Percentiles rank a stretch among this genome's conserved stretches.
phyloP scores from a whole-genome alignment of 768 basidiomycete genomes.

The Scleroderma bovista region DNA sequence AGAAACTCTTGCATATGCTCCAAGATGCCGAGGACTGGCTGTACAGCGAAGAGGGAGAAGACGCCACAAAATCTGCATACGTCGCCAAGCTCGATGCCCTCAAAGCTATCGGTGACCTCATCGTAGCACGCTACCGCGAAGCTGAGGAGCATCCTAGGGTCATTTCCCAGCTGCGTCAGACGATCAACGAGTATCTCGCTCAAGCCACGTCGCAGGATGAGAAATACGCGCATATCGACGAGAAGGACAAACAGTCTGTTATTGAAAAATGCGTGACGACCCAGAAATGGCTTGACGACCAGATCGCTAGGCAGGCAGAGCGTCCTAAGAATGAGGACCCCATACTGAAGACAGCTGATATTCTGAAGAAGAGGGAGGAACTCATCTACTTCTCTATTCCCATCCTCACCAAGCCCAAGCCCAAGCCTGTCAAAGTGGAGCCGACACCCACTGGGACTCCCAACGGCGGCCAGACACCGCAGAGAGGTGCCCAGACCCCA shows the following conservation, averaged over 20 bases:
- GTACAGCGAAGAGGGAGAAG: conserved; percentile 94
- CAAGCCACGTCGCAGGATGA: conserved; percentile 84
- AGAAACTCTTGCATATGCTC: conserved; percentile 63
- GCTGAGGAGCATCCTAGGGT: conserved; percentile 72
- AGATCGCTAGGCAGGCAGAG: conserved; percentile 82
- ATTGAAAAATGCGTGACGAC: conserved; percentile 87
- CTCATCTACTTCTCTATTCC: conserved; percentile 84
- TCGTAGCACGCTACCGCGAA: conserved; percentile 80
- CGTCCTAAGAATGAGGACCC: conserved; percentile 85
- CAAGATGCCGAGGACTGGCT: conserved; percentile 92
- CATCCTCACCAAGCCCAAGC: conserved; percentile 90
- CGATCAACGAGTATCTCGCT: conserved; percentile 78
- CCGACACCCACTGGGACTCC: conserved; percentile 27
- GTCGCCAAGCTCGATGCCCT: conserved; percentile 75
- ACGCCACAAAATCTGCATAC: conserved; percentile 94
- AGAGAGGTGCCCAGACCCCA: conserved; percentile 55
- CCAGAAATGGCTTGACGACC: conserved; percentile 96
- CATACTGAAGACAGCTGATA: conserved; percentile 74
- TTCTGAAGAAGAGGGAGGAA: conserved; percentile 90
- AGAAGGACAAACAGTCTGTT: conserved; percentile 78
- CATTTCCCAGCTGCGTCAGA: conserved; percentile 75
- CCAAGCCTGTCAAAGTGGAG: conserved; percentile 66
- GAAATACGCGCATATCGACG: conserved; percentile 83
- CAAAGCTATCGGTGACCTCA: conserved; percentile 82
- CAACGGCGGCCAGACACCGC: conserved; percentile 65